Conservation (phyloP, 2,329 filamentous ascomycete genomes). For the Curvularia sp. region DNA sequence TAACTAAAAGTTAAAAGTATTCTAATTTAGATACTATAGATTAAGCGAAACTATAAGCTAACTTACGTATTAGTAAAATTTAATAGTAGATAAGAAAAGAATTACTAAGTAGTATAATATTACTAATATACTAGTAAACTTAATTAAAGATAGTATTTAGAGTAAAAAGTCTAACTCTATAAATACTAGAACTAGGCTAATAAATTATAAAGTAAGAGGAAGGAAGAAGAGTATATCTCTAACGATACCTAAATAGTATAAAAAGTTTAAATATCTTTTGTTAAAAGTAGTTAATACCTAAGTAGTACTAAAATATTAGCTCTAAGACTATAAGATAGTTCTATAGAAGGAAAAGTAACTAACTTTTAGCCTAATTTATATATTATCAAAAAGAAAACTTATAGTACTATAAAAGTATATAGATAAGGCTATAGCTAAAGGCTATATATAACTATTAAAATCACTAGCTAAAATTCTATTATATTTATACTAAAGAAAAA, state of each 20-base stretch:
- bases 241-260: background rate
- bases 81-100: background rate
- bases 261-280: slow-evolving; percentile 5
- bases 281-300: background rate
- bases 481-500: slow-evolving; percentile 12
- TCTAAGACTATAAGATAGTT: slow-evolving; percentile 5
- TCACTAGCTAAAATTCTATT: slow-evolving; percentile 4
- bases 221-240: background rate
- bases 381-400: too few relatives aligned
- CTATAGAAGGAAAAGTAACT: slow-evolving; percentile 4
- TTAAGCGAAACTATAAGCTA: too few relatives aligned
- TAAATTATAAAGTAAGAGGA: background rate
- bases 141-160: background rate
- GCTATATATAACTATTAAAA: too few relatives aligned
- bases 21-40: too few relatives aligned
- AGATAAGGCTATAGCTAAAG: too few relatives aligned
- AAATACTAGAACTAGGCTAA: background rate
- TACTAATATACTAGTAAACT: background rate
- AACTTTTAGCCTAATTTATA: too few relatives aligned
- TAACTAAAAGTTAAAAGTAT: too few relatives aligned
- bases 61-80: too few relatives aligned
- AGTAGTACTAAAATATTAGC: slow-evolving; percentile 8
- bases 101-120: background rate
- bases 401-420: too few relatives aligned
- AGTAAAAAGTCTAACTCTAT: too few relatives aligned